These are phyloP conservation scores for Scutellaria baicalensis DNA, from an alignment of 257 asterid species.

Conservation along the genomic window DNA sequence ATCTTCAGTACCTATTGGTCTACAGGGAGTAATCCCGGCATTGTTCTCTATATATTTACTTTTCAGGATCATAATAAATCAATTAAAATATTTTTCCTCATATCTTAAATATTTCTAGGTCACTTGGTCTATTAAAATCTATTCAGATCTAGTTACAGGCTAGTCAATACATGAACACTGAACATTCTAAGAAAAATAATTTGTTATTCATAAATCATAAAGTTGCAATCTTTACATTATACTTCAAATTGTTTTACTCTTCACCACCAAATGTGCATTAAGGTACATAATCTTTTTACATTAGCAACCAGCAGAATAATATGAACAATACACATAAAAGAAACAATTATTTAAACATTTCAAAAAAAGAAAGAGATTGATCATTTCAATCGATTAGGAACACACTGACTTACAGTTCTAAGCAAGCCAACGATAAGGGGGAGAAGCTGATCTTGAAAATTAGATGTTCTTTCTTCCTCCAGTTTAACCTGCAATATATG, in stretches of 20 bases:
- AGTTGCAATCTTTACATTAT: background rate
- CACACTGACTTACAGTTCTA: constrained; percentile 67
- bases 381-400: constrained; percentile 3
- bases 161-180: background rate
- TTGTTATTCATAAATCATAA: background rate
- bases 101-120: too few species aligned
- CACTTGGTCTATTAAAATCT: too few species aligned
- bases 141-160: background rate
- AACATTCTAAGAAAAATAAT: background rate
- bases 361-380: constrained; percentile 5
- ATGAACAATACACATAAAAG: background rate
- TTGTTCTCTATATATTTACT: too few species aligned
- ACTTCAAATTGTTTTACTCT: background rate
- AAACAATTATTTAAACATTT: background rate
- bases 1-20: too few species aligned
- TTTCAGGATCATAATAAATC: background rate
- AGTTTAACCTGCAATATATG: constrained; percentile 50
- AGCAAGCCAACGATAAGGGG: constrained; percentile 93
- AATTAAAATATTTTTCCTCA: too few species aligned
- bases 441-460: constrained; percentile 82
- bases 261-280: background rate
- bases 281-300: background rate
- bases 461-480: constrained; percentile 71
- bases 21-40: too few species aligned
- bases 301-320: background rate